These are phyloP conservation scores for Phytopythium delawarense DNA, from an alignment of 352 stramenopile species.

Conservation along the genomic window DNA sequence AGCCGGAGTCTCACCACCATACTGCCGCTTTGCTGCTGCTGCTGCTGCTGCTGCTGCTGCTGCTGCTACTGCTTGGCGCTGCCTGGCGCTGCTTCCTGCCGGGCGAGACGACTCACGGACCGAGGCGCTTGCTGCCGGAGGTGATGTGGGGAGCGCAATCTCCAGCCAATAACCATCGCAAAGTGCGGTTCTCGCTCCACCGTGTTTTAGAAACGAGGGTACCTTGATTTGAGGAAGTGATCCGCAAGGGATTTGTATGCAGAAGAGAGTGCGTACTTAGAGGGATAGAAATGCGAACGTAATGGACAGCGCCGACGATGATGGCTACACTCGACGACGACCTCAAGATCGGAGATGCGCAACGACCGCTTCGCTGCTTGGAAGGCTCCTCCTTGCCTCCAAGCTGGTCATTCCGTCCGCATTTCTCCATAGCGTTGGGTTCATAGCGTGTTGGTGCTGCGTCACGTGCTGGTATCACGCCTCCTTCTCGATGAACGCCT, in stretches of 20 bases:
- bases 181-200: neutral
- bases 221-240: neutral
- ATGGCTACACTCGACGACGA: too few relatives aligned
- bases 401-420: too few relatives aligned
- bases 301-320: too few relatives aligned
- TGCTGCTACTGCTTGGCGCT: neutral
- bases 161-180: neutral
- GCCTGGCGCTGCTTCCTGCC: neutral
- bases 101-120: too few relatives aligned
- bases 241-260: too few relatives aligned
- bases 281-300: too few relatives aligned
- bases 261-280: too few relatives aligned
- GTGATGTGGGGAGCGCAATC: conserved; percentile 2
- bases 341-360: too few relatives aligned
- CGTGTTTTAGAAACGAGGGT: neutral
- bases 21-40: conserved; percentile 1
- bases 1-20: conserved; percentile 88
- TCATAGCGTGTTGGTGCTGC: neutral
- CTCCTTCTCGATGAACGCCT: conserved; percentile 85
- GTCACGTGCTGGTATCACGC: conserved; percentile 11
- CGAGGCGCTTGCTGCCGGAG: neutral
- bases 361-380: neutral
- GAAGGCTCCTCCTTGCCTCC: too few relatives aligned
- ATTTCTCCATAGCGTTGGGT: neutral
- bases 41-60: neutral